phyloP scores from a whole-genome alignment of 1,284 basidiomycete genomes.

The Apiotrichum porosum region DNA sequence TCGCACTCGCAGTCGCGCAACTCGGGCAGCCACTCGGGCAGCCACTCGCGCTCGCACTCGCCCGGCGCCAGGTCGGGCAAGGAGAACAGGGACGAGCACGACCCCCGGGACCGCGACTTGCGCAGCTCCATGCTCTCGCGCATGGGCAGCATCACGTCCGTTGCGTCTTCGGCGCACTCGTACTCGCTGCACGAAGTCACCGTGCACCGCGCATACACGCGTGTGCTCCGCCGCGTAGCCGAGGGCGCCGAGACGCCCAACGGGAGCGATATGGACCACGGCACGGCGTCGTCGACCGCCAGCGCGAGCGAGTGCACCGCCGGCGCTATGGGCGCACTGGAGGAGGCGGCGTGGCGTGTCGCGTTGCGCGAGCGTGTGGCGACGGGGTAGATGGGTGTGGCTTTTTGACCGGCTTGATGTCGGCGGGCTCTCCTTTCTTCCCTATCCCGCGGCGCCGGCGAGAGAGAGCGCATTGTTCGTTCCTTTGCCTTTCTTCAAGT shows the following conservation, averaged over 20 bases:
- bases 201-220: slow-evolving; percentile 21
- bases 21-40: not conserved
- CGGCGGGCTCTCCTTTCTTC: too few species aligned
- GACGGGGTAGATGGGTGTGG: too few species aligned
- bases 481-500: too few species aligned
- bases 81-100: too few species aligned
- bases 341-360: slow-evolving; percentile 10
- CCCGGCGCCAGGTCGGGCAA: too few species aligned
- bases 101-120: too few species aligned
- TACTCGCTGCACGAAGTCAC: slow-evolving; percentile 19
- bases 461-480: too few species aligned
- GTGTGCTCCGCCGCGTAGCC: slow-evolving; percentile 12
- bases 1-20: not conserved
- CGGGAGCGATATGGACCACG: too few species aligned
- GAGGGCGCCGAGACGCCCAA: slow-evolving; percentile 1
- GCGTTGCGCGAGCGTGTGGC: slow-evolving; percentile 2
- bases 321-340: slow-evolving; percentile 1
- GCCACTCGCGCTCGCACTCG: not conserved
- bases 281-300: slow-evolving; percentile 3
- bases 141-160: slow-evolving; percentile 11
- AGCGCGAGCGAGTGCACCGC: not conserved
- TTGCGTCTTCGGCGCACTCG: slow-evolving; percentile 6
- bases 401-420: too few species aligned
- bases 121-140: slow-evolving; percentile 2
- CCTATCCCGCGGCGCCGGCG: too few species aligned